Evolutionary conservation across 2,329 filamentous ascomycete genomes (phyloP).

Genomic region (Bimuria novae-zelandiae): DNA sequence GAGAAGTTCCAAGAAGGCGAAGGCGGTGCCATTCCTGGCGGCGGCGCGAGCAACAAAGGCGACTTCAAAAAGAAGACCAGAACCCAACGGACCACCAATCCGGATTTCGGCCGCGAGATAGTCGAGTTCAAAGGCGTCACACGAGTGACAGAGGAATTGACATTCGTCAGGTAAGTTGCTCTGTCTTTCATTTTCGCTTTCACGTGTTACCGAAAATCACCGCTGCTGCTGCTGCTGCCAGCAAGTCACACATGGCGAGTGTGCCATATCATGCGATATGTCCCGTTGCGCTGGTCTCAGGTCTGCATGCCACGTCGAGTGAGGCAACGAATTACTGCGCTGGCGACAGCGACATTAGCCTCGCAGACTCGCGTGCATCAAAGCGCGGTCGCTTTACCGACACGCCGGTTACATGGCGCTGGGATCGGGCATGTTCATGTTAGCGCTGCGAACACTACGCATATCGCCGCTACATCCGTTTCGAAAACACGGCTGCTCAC

Average conservation of each 20-base stretch:
- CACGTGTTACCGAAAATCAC: background rate
- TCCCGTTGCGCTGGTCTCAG: conserved; percentile 7
- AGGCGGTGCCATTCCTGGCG: conserved; percentile 49
- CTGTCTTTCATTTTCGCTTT: conserved; percentile 1
- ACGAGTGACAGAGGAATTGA: conserved; percentile 52
- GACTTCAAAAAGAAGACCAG: conserved; percentile 54
- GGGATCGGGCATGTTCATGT: conserved; percentile 13
- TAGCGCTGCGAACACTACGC: conserved; percentile 15
- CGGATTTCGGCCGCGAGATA: conserved; percentile 52
- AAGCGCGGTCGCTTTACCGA: conserved; percentile 4
- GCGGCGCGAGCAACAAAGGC: conserved; percentile 58
- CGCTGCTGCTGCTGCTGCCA: background rate
- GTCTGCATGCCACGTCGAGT: conserved; percentile 1
- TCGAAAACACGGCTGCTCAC: conserved; percentile 14
- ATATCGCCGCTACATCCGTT: conserved; percentile 19
- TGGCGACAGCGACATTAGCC: background rate
- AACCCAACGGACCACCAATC: conserved; percentile 49
- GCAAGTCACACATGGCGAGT: too few species aligned
- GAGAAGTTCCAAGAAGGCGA: conserved; percentile 64
- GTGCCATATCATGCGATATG: background rate
- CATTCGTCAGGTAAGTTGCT: conserved; percentile 53
- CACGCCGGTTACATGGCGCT: conserved; percentile 11
- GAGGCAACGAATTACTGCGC: conserved; percentile 5
- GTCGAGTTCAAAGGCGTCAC: conserved; percentile 50
- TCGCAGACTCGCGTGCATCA: background rate